Conservation (phyloP, 1,139 yeast genomes). For the Debaryomyces udenii region DNA sequence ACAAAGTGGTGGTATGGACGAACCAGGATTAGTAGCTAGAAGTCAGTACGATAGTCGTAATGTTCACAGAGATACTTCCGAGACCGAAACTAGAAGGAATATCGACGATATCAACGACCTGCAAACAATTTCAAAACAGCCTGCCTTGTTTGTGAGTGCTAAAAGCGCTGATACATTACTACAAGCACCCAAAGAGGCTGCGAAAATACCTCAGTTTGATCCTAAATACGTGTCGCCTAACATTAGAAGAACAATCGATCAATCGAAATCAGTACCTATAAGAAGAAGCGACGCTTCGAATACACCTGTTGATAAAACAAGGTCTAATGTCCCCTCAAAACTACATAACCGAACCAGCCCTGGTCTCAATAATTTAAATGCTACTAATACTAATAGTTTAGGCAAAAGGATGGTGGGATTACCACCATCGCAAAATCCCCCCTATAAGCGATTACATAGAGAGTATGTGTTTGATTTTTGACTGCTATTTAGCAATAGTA, state of each 20-base stretch:
- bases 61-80: not conserved
- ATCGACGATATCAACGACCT: not conserved
- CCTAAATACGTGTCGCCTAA: slow-evolving; percentile 54
- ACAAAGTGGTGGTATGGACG: slow-evolving; percentile 13
- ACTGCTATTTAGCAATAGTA: not conserved
- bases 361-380: slow-evolving; percentile 14
- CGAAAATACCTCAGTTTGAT: slow-evolving; percentile 46
- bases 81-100: not conserved
- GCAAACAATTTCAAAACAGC: slow-evolving; percentile 1
- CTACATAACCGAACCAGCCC: slow-evolving; percentile 5
- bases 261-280: slow-evolving; percentile 59
- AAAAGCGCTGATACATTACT: slow-evolving; percentile 57
- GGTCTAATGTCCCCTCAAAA: not conserved
- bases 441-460: slow-evolving; percentile 17
- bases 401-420: slow-evolving; percentile 37
- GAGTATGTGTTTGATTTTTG: slow-evolving; percentile 15
- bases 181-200: slow-evolving; percentile 40
- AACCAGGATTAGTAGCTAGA: slow-evolving; percentile 12
- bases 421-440: slow-evolving; percentile 35
- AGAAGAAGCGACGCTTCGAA: slow-evolving; percentile 38
- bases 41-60: slow-evolving; percentile 8
- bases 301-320: not conserved
- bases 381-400: slow-evolving; percentile 4
- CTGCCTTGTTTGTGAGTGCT: slow-evolving; percentile 59
- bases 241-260: slow-evolving; percentile 58